phyloP scores from a whole-genome alignment of 345 rosid species.

The Camelina laxa region DNA sequence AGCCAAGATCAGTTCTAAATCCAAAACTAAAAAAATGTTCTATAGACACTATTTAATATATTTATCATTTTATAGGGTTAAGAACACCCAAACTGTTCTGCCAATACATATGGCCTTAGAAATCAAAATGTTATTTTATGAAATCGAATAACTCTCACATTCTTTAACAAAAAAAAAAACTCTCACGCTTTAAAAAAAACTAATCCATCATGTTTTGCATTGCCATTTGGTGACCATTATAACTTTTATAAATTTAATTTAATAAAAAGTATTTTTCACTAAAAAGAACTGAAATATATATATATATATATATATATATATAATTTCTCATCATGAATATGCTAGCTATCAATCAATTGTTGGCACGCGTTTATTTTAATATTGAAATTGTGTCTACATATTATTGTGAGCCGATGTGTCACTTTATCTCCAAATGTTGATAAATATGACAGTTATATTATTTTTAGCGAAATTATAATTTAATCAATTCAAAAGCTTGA shows the following conservation, averaged over 20 bases:
- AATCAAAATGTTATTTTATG: background rate
- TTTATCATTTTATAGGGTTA: too few species aligned
- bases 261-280: too few species aligned
- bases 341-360: slow-evolving; percentile 16
- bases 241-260: background rate
- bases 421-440: slow-evolving; percentile 5
- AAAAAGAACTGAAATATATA: background rate
- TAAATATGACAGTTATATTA: slow-evolving; percentile 5
- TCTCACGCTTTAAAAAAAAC: too few species aligned
- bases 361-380: background rate
- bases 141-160: background rate
- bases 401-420: slow-evolving; percentile 11
- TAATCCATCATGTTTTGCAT: background rate
- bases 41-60: too few species aligned
- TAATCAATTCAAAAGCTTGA: slow-evolving; percentile 13
- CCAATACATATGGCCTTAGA: too few species aligned
- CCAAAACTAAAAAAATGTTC: too few species aligned
- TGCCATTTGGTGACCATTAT: background rate
- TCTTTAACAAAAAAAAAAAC: too few species aligned
- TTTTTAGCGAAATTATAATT: background rate
- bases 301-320: too few species aligned
- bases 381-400: background rate
- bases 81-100: too few species aligned
- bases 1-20: too few species aligned
- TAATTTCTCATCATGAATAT: slow-evolving; percentile 24